Evolutionary conservation across 1,284 basidiomycete species (phyloP).

Genomic region (Ganoderma sp.): DNA sequence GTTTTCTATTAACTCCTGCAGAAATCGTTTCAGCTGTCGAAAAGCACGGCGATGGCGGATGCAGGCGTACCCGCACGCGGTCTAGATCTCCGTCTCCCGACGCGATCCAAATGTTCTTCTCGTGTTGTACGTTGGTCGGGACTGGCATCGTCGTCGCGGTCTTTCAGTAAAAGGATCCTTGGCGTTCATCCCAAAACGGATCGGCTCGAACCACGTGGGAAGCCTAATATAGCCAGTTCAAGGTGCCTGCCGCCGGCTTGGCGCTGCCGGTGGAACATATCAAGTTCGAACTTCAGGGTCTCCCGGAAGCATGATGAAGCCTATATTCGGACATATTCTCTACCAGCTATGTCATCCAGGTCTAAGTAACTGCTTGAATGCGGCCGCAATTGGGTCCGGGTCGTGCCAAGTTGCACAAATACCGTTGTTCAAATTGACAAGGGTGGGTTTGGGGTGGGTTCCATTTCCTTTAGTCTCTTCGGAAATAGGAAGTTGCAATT

Average conservation of each 20-base stretch:
- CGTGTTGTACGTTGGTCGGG: conserved; percentile 35
- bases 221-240: background rate
- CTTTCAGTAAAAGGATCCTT: conserved; percentile 12
- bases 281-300: background rate
- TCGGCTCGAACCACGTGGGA: conserved; percentile 21
- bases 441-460: background rate
- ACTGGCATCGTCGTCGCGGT: conserved; percentile 39
- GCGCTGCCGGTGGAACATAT: too few species aligned
- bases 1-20: conserved; percentile 36
- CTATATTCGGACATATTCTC: background rate
- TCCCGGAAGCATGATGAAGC: background rate
- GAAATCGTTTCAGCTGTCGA: background rate
- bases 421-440: background rate
- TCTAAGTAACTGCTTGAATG: background rate
- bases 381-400: background rate
- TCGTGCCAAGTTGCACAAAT: background rate
- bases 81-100: conserved; percentile 84
- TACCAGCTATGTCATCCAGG: background rate
- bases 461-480: conserved; percentile 1
- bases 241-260: background rate
- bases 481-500: background rate
- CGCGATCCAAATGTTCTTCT: conserved; percentile 90
- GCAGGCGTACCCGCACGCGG: conserved; percentile 41
- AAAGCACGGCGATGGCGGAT: background rate
- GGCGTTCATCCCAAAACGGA: conserved; percentile 11